These are phyloP conservation scores for Ascoidea rubescens DNA, from an alignment of 805 yeast genomes.

Conservation along the genomic window DNA sequence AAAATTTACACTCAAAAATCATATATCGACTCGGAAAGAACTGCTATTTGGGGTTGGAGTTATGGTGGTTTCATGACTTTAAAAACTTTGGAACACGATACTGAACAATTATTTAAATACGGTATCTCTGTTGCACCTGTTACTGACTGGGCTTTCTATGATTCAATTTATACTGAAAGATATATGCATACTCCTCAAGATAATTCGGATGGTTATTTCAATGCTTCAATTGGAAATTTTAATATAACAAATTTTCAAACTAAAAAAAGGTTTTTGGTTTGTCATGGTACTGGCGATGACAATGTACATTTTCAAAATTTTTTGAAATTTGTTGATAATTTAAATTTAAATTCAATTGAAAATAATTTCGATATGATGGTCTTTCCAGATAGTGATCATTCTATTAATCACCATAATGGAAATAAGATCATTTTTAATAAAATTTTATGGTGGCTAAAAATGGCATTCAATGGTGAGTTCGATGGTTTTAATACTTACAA, in stretches of 20 bases:
- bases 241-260: conserved; percentile 23
- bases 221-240: conserved; percentile 28
- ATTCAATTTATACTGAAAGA: conserved; percentile 70
- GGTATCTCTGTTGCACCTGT: conserved; percentile 84
- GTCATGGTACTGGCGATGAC: conserved; percentile 79
- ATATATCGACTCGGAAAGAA: conserved; percentile 35
- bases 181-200: conserved; percentile 46
- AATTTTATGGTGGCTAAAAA: conserved; percentile 46
- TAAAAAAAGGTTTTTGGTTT: conserved; percentile 45
- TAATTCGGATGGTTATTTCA: conserved; percentile 34
- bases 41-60: conserved; percentile 83
- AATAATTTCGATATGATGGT: conserved; percentile 61
- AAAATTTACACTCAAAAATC: conserved; percentile 39
- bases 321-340: conserved; percentile 41
- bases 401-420: conserved; percentile 61
- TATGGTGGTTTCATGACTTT: conserved; percentile 73
- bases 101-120: conserved; percentile 47
- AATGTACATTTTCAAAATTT: conserved; percentile 72
- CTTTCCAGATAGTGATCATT: conserved; percentile 74
- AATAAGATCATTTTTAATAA: conserved; percentile 56
- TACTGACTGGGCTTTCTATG: conserved; percentile 63
- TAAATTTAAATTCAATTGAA: conserved; percentile 43
- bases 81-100: conserved; percentile 59
- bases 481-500: conserved; percentile 12
- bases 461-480: conserved; percentile 42